phyloP scores from a whole-genome alignment of 805 yeast genomes.

The Ogataea trehalophila region DNA sequence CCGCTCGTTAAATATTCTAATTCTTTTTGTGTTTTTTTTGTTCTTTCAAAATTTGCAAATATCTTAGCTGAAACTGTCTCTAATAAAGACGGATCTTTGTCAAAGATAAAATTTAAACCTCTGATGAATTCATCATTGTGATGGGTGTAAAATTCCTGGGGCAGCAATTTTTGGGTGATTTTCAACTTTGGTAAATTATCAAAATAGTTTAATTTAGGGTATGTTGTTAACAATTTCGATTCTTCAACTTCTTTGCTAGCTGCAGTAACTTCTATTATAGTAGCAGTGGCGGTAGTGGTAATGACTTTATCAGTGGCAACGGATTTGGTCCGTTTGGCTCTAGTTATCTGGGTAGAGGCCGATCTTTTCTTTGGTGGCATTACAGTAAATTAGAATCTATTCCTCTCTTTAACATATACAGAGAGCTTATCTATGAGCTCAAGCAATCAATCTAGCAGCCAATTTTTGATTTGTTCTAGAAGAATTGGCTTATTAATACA shows the following conservation, averaged over 20 bases:
- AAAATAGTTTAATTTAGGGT: slow-evolving; percentile 7
- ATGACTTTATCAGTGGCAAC: too few species aligned
- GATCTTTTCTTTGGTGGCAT: slow-evolving; percentile 1
- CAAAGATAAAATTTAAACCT: slow-evolving; percentile 21
- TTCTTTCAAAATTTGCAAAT: slow-evolving; percentile 10
- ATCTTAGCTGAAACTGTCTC: slow-evolving; percentile 5
- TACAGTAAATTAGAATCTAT: neutral
- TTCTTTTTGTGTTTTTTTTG: neutral
- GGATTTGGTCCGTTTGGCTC: neutral
- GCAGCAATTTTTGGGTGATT: neutral
- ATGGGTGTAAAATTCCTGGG: slow-evolving; percentile 5
- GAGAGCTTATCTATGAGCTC: too few species aligned
- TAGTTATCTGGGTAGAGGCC: neutral
- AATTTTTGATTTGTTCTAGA: too few species aligned
- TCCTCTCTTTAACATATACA: too few species aligned
- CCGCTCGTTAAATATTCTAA: slow-evolving; percentile 4
- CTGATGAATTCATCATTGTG: slow-evolving; percentile 20
- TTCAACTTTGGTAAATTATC: neutral
- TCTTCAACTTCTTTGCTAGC: too few species aligned
- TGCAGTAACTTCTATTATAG: too few species aligned
- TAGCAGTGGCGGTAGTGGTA: too few species aligned
- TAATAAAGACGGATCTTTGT: slow-evolving; percentile 22
- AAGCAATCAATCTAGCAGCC: too few species aligned
- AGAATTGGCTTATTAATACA: too few species aligned
- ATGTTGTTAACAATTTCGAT: neutral